Evolutionary conservation across 805 yeast genomes (phyloP).

Genomic region (Myxozyma udenii): DNA sequence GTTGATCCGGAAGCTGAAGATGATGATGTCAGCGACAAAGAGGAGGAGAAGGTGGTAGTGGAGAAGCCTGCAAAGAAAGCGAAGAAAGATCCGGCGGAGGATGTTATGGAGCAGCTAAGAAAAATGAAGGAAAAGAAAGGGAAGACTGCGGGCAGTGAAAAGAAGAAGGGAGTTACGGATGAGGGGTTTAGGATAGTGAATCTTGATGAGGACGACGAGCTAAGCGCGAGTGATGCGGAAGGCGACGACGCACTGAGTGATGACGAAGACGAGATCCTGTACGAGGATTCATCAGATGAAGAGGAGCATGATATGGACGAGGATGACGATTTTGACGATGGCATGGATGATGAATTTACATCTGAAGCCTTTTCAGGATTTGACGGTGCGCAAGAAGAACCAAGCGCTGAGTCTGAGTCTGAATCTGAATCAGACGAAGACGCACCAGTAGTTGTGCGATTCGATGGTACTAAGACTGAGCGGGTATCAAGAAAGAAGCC

Average conservation of each 20-base stretch:
- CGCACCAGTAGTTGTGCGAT: conserved; percentile 38
- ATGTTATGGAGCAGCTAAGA: conserved; percentile 19
- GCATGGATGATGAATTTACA: not conserved
- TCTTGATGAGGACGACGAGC: conserved; percentile 17
- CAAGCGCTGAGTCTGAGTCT: not conserved
- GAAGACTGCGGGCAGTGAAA: not conserved
- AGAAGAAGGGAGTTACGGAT: not conserved
- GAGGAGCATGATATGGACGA: conserved; percentile 6
- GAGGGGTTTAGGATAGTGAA: conserved; percentile 8
- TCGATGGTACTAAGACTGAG: conserved; percentile 35
- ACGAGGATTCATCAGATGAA: conserved; percentile 11
- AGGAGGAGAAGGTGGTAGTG: not conserved
- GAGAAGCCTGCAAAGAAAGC: not conserved
- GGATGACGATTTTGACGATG: conserved; percentile 2
- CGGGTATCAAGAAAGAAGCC: conserved; percentile 8
- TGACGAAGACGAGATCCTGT: not conserved
- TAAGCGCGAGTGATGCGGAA: conserved; percentile 7
- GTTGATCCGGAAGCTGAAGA: conserved; percentile 14
- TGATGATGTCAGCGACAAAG: conserved; percentile 4
- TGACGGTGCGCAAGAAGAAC: not conserved
- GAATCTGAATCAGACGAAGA: conserved; percentile 31
- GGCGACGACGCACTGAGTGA: too few relatives aligned
- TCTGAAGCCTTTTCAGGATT: not conserved
- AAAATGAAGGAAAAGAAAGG: conserved; percentile 8
- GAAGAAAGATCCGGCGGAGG: conserved; percentile 4